Base-by-base conservation (phyloP, 2,329 filamentous ascomycete species). In the Cladorrhinum sp. region DNA sequence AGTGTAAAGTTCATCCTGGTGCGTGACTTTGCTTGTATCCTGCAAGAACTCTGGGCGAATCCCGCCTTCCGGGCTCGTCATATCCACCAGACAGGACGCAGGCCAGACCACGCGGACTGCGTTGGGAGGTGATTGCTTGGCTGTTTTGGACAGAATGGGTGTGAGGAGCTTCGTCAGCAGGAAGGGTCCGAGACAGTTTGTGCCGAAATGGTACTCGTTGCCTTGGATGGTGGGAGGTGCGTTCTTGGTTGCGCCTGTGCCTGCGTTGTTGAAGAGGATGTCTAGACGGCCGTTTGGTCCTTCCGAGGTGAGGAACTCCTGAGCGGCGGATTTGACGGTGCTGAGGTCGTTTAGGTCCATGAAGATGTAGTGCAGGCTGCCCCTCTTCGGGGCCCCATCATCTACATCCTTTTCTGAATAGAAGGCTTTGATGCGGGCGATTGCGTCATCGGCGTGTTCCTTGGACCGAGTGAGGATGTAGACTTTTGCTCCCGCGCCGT, bases 121-220 rank as follows among this genome's bases (percentile, higher is more conserved):
- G 36, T 51, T 52, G 14, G 58, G 20, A 0, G 55, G 60, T 49
- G 60, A 52, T 5, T 24, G 18, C 26, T 49, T 48, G 10, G 67
- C 68, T 7, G 69, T 66, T 5, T 58, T 39, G 26, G 58, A 49
- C 6, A 72, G 62, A 1, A 58, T 21, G 1, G 68, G 70, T 12
- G 67, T 70, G 28, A 71, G 61, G 9, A 71, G 66, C 56, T 68
- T 62, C 0, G 68, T 69, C 49, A 71, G 59, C 16, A 71, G 74
- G 71, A 85, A 85, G 64, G 84, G 80, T 8, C 72, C 75, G 1
- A 86, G 70, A 66, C 85, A 77, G 67, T 85, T 84, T 6, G 75
- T 79, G 33, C 76, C 82, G 61, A 85, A 23, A 79, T 42, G 36
- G 36, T 42, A 42, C 14, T 42, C 36, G 56, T 49, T 16, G 39